Evolutionary conservation across 352 stramenopile genomes (phyloP), one percentile per base, ranked within the genome.

Genomic region (Poterioochromonas sp.): DNA sequence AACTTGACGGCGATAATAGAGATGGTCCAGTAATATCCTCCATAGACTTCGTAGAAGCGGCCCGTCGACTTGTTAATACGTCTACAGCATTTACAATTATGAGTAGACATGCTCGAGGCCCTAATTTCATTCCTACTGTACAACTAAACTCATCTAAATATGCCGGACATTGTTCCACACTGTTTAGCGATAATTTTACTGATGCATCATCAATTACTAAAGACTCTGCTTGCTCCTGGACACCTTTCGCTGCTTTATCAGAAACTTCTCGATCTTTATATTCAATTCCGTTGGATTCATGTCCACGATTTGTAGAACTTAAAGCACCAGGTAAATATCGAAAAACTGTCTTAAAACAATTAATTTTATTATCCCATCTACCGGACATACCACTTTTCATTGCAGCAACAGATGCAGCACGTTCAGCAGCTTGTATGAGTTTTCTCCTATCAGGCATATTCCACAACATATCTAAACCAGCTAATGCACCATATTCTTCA

Each of bases 251-350:
- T 53, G 44, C 8, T 37, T 35, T 12, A 32, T 40, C 26, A 26
- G 5, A 32, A 32, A 32, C 5, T 29, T 26, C 26, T 68, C 34
- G 26, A 26, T 58, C 47, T 26, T 58, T 58, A 26, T 58, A 15
- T 15, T 58, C 47, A n/a, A n/a, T n/a, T n/a, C n/a, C n/a, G 20
- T 53, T 53, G 20, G 8, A 20, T 68, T 68, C 58, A 40, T 68
- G 5, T 32, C 29, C 5, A 37, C 12, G 26, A 18, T 11, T 32
- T 39, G 12, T 40, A 29, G 58, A 8, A 15, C 5, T 15, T 40
- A 35, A 18, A 39, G 58, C 58, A 71, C 62, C 62, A 29, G 62
- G 62, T n/a, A 71, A 71, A 71, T 71, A 71, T n/a, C 62, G 62
- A 71, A 71, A 71, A 44, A 71, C 34, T 47, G 62, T 71, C 32